A percentile compares a stretch with the other conserved stretches of the same genome.
phyloP scores from a whole-genome alignment of 1,139 yeast genomes.

The Yamadazyma dendronema region DNA sequence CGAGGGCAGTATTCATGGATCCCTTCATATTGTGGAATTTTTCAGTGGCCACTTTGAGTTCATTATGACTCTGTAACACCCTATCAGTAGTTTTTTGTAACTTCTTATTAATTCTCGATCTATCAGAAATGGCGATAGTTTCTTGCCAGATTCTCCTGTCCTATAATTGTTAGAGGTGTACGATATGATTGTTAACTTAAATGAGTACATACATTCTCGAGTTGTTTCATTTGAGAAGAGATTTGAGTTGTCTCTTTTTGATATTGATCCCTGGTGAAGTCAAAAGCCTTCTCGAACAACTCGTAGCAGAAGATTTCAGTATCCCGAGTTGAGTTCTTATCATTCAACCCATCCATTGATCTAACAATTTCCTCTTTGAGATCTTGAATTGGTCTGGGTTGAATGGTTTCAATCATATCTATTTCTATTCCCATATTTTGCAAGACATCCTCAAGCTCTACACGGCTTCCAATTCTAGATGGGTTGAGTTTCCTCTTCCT shows the following conservation, averaged over 20 bases:
- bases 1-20: conserved; percentile 1
- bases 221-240: background rate
- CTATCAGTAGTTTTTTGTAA: background rate
- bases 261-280: background rate
- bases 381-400: background rate
- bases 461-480: background rate
- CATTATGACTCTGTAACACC: background rate
- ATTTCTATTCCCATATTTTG: background rate
- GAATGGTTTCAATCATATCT: background rate
- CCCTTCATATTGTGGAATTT: background rate
- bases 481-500: conserved; percentile 1
- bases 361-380: background rate
- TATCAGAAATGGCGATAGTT: background rate
- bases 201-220: conserved; percentile 2
- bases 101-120: background rate
- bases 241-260: background rate
- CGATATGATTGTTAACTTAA: no score
- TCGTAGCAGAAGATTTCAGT: conserved; percentile 1
- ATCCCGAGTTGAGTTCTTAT: background rate
- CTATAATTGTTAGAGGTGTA: background rate
- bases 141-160: background rate
- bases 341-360: background rate
- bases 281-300: background rate
- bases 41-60: background rate
- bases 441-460: background rate